Base-by-base conservation (phyloP, 805 yeast genomes). In the Suhomyces sp. region DNA sequence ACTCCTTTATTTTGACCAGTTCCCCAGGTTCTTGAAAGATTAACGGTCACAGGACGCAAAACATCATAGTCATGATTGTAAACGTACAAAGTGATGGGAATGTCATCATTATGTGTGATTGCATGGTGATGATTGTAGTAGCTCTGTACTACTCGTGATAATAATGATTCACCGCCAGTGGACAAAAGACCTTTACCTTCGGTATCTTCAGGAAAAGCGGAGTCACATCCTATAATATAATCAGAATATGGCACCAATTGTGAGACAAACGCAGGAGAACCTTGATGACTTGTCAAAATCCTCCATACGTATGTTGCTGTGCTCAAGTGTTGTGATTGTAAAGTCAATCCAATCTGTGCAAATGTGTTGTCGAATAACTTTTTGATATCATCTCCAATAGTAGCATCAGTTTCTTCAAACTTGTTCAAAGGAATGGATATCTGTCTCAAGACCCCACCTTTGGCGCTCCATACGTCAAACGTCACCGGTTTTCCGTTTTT, bases 291-390 rank as follows among this genome's bases (percentile, higher is more conserved):
- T 39, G 75, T 76, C 36, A 91, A 60, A 23, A 91, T 79, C 48
- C 88, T 95, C 83, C 96, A 91, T 9, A 88, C 95, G 52, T 77
- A 82, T 1, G 91, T 83, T 0, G 95, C 78, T 0, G 88, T 75
- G 19, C 74, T 68, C 25, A 88, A 52, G 13, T 95, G 88, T 1
- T 88, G 78, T 67, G 95, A 79, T 52, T 87, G 95, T 1, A 88
- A 65, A 9, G 83, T 65, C 16, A 88, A 48, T 0, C 95, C 95
- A 12, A 86, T 48, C 21, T 71, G 65, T 16, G 64, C 63, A 48
- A 80, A 77, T 33, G 36, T 19, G 8, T 58, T 62, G n/a, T 52
- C 54, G 29, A 65, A 38, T 13, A 33, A 43, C 19, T 33, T 40
- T 38, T 29, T 13, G 9, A 31, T 25, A 9, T 26, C 25, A 10